Conservation (phyloP, 2,329 filamentous ascomycete species). For the Pezizomycotina sp. region DNA sequence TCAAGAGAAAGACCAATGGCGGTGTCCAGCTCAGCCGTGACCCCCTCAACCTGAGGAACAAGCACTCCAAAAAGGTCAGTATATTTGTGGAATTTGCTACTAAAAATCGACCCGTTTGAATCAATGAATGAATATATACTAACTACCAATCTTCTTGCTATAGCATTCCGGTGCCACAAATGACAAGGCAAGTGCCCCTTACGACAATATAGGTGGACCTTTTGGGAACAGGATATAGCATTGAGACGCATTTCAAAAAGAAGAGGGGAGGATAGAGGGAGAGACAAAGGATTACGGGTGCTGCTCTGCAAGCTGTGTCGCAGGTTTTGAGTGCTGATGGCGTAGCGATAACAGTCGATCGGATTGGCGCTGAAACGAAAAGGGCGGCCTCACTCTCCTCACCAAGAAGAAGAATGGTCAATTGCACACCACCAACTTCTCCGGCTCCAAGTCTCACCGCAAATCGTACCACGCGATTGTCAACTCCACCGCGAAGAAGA, state of each 20-base stretch:
- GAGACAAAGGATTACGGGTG: slow-evolving; percentile 1
- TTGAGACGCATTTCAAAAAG: too few species aligned
- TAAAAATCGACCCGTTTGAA: slow-evolving; percentile 6
- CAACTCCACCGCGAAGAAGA: slow-evolving; percentile 19
- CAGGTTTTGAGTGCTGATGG: too few species aligned
- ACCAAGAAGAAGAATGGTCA: slow-evolving; percentile 16
- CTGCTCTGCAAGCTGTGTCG: slow-evolving; percentile 9
- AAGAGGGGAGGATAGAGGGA: too few species aligned
- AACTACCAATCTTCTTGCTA: slow-evolving; percentile 8
- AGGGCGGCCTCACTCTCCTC: slow-evolving; percentile 19
- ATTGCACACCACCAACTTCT: slow-evolving; percentile 12
- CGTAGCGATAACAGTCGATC: slow-evolving; percentile 18
- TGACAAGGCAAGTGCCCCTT: slow-evolving; percentile 17
- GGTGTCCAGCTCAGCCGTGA: slow-evolving; percentile 85
- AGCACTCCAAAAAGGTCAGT: slow-evolving; percentile 69
- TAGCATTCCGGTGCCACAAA: slow-evolving; percentile 18
- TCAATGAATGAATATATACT: slow-evolving; percentile 10
- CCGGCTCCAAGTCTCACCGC: slow-evolving; percentile 17
- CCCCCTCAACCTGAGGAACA: slow-evolving; percentile 81
- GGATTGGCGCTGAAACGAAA: too few species aligned
- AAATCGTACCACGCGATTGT: slow-evolving; percentile 17
- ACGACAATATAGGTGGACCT: too few species aligned
- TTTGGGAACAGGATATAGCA: too few species aligned
- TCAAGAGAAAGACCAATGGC: slow-evolving; percentile 68
- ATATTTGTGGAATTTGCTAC: not conserved